A percentile compares a stretch with the other conserved stretches of the same genome.
Conservation (phyloP, 257 asterid genomes). For the Fraxinus pennsylvanica region DNA sequence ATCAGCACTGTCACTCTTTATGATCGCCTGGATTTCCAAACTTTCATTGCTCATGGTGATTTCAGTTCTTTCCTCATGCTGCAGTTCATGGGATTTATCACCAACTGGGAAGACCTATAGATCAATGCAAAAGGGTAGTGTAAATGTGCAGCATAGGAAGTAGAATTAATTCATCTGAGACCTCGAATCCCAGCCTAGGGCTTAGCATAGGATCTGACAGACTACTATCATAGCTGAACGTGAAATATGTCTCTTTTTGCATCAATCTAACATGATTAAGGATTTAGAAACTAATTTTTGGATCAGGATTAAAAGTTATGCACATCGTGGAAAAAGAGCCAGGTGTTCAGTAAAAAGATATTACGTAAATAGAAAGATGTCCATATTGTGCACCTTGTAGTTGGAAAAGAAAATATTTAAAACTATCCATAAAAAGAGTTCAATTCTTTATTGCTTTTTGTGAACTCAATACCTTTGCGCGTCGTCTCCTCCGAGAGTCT, state of each 20-base stretch:
- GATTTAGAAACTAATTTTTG: neutral
- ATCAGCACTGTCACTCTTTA: constrained; percentile 30
- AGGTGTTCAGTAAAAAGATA: neutral
- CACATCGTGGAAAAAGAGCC: neutral
- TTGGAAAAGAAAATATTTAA: neutral
- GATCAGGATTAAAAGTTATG: neutral
- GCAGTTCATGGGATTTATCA: constrained; percentile 52
- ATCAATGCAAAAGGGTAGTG: constrained; percentile 22
- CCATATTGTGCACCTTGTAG: neutral
- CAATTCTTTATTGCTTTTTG: neutral
- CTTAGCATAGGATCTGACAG: neutral
- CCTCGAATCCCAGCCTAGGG: neutral
- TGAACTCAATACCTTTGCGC: constrained; percentile 64
- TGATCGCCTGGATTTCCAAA: constrained; percentile 27
- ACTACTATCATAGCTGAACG: neutral
- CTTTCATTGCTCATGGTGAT: constrained; percentile 32
- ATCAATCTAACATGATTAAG: neutral
- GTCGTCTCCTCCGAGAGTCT: constrained; percentile 76
- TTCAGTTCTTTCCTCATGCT: constrained; percentile 48
- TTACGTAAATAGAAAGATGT: neutral
- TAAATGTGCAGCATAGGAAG: constrained; percentile 30
- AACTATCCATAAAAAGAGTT: neutral
- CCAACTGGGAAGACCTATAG: constrained; percentile 62
- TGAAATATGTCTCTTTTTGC: neutral
- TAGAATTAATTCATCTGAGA: neutral